These are phyloP conservation scores for Suillus cothurnatus DNA, from an alignment of 768 basidiomycete genomes.

Conservation along the genomic window DNA sequence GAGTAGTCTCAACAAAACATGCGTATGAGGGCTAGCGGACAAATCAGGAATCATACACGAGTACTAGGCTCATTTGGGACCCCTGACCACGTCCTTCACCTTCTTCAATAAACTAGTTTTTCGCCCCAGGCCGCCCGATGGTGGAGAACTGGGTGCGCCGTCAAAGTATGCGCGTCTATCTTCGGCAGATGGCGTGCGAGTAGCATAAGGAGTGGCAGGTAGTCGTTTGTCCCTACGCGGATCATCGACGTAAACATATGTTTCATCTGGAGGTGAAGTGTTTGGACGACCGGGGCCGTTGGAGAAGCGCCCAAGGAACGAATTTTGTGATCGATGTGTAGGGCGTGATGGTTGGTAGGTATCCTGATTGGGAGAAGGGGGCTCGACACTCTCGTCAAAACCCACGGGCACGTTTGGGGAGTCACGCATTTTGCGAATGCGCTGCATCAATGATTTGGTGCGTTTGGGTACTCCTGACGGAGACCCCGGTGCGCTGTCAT, in stretches of 20 bases:
- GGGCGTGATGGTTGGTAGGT: constrained; percentile 44
- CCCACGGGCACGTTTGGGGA: constrained; percentile 79
- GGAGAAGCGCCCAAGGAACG: constrained; percentile 74
- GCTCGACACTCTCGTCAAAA: constrained; percentile 42
- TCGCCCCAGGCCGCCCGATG: constrained; percentile 55
- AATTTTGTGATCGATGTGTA: constrained; percentile 74
- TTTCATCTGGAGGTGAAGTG: constrained; percentile 46
- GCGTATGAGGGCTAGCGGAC: constrained; percentile 2
- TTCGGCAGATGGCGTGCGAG: constrained; percentile 30
- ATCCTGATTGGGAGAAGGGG: constrained; percentile 46
- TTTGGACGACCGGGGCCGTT: constrained; percentile 38
- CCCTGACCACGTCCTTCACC: constrained; percentile 71
- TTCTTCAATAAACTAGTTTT: constrained; percentile 83
- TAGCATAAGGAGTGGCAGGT: constrained; percentile 42
- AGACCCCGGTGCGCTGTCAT: constrained; percentile 41
- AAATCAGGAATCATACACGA: constrained; percentile 14
- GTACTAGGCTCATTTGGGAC: constrained; percentile 40
- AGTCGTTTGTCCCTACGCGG: constrained; percentile 56
- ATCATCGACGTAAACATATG: constrained; percentile 67
- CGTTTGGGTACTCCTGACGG: constrained; percentile 60
- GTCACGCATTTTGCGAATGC: constrained; percentile 88
- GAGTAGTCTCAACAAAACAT: constrained; percentile 10
- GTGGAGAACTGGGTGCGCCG: constrained; percentile 36
- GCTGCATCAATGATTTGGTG: constrained; percentile 83
- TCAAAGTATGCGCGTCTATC: constrained; percentile 55